Evolutionary conservation across 78 protist species (phyloP).

Genomic region (Dictyostelium discoideum): dicty_2.7 NC_007090.3:802001-802500

Average conservation of each 20-base stretch:
- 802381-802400: too few relatives aligned
- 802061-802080: not conserved
- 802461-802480: too few relatives aligned
- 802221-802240: not conserved
- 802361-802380: not conserved
- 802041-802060: not conserved
- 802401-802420: too few relatives aligned
- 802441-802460: too few relatives aligned
- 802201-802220: not conserved
- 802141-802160: not conserved
- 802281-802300: not conserved
- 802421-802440: too few relatives aligned
- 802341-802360: not conserved
- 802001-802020: not conserved
- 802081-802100: not conserved
- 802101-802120: not conserved
- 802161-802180: not conserved
- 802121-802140: not conserved
- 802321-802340: not conserved
- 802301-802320: not conserved
- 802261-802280: not conserved
- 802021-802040: not conserved
- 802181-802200: not conserved
- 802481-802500: too few relatives aligned
- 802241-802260: not conserved